These are phyloP conservation scores for Cinnamomum micranthum DNA, from an alignment of 164 flowering plant genomes.

Conservation along the genomic window DNA sequence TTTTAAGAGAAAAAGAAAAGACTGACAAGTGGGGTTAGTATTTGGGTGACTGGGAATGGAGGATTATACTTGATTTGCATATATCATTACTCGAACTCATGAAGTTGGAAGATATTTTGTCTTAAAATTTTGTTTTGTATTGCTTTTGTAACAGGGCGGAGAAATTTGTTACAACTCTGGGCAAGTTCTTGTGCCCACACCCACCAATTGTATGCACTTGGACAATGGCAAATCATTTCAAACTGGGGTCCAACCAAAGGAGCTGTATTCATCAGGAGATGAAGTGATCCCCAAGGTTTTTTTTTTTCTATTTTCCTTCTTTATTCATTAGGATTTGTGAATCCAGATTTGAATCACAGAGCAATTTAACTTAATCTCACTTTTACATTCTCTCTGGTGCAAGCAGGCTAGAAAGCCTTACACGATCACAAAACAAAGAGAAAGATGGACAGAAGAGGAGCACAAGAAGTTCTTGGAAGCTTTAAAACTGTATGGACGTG, in stretches of 20 bases:
- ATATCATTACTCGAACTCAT: not conserved
- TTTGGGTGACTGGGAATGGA: not conserved
- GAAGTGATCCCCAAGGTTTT: conserved; percentile 2
- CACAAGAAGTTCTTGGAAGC: conserved; percentile 65
- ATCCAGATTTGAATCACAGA: not conserved
- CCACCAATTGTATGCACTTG: conserved; percentile 10
- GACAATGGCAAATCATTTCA: conserved; percentile 15
- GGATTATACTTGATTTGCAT: not conserved
- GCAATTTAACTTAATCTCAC: conserved; percentile 1
- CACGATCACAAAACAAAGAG: conserved; percentile 62
- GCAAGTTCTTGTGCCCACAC: not conserved
- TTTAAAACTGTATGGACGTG: conserved; percentile 53
- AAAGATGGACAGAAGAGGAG: conserved; percentile 70
- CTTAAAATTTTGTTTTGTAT: not conserved
- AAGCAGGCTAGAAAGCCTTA: conserved; percentile 56
- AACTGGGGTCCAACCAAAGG: conserved; percentile 19
- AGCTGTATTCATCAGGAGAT: conserved; percentile 15
- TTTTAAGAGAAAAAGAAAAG: not conserved
- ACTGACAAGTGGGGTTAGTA: not conserved
- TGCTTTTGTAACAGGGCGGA: conserved; percentile 19
- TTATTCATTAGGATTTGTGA: not conserved
- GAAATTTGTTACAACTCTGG: conserved; percentile 6
- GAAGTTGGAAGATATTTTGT: not conserved
- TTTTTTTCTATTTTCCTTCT: not conserved
- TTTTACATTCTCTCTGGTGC: not conserved